A percentile compares a stretch with the other conserved stretches of the same genome.
phyloP scores from a whole-genome alignment of 75 land plant genomes.

The Adiantum capillusveneris region DNA sequence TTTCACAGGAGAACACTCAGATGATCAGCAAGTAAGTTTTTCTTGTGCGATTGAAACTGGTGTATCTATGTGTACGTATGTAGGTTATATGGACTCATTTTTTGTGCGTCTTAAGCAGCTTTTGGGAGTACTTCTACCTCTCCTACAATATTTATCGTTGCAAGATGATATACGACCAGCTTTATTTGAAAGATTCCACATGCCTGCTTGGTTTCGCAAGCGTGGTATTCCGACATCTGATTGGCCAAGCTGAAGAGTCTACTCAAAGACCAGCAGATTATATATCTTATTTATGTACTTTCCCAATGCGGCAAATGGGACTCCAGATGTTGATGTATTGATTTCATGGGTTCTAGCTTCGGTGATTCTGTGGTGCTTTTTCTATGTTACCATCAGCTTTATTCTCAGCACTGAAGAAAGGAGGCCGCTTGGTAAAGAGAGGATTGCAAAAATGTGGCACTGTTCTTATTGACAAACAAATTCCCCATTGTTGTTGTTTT shows the following conservation, averaged over 20 bases:
- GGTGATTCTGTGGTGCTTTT: too few relatives aligned
- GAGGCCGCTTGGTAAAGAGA: too few relatives aligned
- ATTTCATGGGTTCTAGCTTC: too few relatives aligned
- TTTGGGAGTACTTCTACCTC: conserved; percentile 64
- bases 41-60: not conserved
- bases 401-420: too few relatives aligned
- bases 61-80: not conserved
- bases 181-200: conserved; percentile 56
- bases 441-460: too few relatives aligned
- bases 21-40: conserved; percentile 61
- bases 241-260: conserved; percentile 13
- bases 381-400: too few relatives aligned
- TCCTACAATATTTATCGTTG: conserved; percentile 49
- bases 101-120: conserved; percentile 36
- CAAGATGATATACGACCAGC: conserved; percentile 67
- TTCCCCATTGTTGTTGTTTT: too few relatives aligned
- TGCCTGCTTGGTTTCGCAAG: conserved; percentile 81
- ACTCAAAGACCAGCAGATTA: too few relatives aligned
- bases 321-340: too few relatives aligned
- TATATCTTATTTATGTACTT: too few relatives aligned
- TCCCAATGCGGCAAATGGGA: too few relatives aligned
- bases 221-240: conserved; percentile 59
- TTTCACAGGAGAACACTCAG: conserved; percentile 64
- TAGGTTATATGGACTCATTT: not conserved
- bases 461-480: too few relatives aligned